Base-by-base conservation (phyloP, 2,329 filamentous ascomycete genomes). In the Neofusicoccum cordaticola region DNA sequence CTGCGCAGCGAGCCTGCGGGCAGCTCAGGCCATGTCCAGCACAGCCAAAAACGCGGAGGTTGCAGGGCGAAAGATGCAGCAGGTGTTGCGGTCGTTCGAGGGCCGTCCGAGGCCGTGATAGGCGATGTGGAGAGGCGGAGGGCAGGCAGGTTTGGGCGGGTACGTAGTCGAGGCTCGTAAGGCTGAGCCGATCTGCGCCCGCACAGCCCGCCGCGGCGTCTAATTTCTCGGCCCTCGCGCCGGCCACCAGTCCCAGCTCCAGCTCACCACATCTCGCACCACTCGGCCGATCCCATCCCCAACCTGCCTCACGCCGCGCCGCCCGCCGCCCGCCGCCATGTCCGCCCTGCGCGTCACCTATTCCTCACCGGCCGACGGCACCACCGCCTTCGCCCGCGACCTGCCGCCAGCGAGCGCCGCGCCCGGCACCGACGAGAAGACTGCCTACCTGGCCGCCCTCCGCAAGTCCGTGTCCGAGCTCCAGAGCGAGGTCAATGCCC, bases 401-500 rank as follows among this genome's bases (percentile, higher is more conserved):
- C 71, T 75, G 41, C 71, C 73, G 34, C 27, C 70, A 19, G 64
- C 69, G 7, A 45, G 70, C 19, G 60, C 68, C 22, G 62, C 67
- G 1, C 67, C 71, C 41, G 63, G 79, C 35, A 75, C 81, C 61
- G 66, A 78, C 58, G 80, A 83, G 66, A 90, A 87, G 73, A 84
- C 83, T 1, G 75, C 79, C 8, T 90, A 88, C 75, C 85, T 93
- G 34, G 72, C 77, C 45, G 74, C 81, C 31, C 83, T 93, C 11
- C 85, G 88, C 52, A 71, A 78, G 12, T 84, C 85, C n/a, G 81
- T 87, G 35, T 73, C 78, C 1, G 74, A 81, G 8, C 78, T 90
- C n/a, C 91, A 93, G 73, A 83, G 83, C 64, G 79, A 83, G 58
- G 80, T 93, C 74, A 94, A 94, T 77, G 80, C 79, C 67, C 88